These are phyloP conservation scores for Cucumis melo DNA, from an alignment of 306 rosid species.

Conservation along the genomic window DNA sequence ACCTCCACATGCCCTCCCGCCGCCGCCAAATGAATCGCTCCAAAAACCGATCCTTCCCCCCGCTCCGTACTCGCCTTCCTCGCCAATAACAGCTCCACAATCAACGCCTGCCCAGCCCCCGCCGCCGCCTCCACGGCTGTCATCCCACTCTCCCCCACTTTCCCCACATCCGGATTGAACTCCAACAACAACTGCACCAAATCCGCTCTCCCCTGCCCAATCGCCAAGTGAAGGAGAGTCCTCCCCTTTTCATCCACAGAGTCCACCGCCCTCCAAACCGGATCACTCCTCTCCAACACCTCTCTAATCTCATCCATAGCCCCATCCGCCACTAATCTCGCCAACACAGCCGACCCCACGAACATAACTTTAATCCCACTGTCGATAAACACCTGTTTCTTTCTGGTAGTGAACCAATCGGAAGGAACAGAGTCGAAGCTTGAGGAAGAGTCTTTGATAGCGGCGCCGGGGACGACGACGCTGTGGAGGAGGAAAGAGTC, in stretches of 20 bases:
- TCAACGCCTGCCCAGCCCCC: slow-evolving; percentile 36
- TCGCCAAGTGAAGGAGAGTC: slow-evolving; percentile 45
- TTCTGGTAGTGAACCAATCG: slow-evolving; percentile 64
- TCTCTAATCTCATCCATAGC: slow-evolving; percentile 57
- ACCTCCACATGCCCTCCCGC: slow-evolving; percentile 57
- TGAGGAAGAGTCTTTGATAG: slow-evolving; percentile 45
- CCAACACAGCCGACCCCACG: slow-evolving; percentile 44
- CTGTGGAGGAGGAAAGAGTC: slow-evolving; percentile 75
- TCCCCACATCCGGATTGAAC: slow-evolving; percentile 47
- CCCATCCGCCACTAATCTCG: slow-evolving; percentile 41
- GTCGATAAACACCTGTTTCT: slow-evolving; percentile 71
- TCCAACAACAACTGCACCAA: slow-evolving; percentile 65
- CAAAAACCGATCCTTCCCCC: slow-evolving; percentile 28
- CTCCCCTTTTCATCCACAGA: slow-evolving; percentile 41
- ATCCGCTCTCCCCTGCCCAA: slow-evolving; percentile 39
- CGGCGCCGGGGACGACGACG: slow-evolving; percentile 72
- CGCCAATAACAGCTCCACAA: slow-evolving; percentile 67
- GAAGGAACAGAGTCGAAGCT: slow-evolving; percentile 52
- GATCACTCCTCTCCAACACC: slow-evolving; percentile 48
- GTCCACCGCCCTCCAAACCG: slow-evolving; percentile 41
- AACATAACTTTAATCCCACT: slow-evolving; percentile 61
- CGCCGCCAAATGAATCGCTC: slow-evolving; percentile 50
- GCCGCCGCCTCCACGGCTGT: slow-evolving; percentile 58
- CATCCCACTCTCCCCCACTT: slow-evolving; percentile 24
- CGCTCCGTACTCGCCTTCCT: slow-evolving; percentile 40